A percentile compares a stretch with the other conserved stretches of the same genome.
Conservation (phyloP, 306 rosid species). For the Malus asiatica region DNA sequence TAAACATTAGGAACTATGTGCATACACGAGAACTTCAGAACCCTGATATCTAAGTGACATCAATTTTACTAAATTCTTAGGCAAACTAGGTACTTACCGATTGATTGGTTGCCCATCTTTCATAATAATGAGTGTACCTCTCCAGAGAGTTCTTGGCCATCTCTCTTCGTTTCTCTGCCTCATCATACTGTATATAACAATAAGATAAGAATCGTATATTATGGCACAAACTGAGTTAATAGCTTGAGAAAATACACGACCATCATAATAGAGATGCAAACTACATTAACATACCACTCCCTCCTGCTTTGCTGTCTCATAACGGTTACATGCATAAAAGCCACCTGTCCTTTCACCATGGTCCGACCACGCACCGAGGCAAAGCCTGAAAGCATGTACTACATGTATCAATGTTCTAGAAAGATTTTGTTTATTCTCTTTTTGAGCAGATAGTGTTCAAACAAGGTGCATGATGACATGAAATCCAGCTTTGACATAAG, state of each 20-base stretch:
- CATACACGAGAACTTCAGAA: neutral
- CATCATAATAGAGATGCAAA: neutral
- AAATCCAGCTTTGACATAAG: neutral
- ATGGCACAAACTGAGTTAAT: neutral
- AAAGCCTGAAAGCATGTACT: constrained; percentile 52
- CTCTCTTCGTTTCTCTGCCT: constrained; percentile 80
- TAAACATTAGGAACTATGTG: neutral
- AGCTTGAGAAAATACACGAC: neutral
- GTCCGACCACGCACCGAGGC: constrained; percentile 90
- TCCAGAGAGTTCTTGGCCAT: constrained; percentile 96
- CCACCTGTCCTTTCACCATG: constrained; percentile 97
- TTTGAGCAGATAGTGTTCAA: neutral
- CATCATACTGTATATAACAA: constrained; percentile 27
- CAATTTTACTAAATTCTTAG: neutral
- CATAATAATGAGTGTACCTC: constrained; percentile 93
- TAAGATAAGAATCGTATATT: neutral
- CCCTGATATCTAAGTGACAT: neutral
- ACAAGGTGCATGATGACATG: neutral
- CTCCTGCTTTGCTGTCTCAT: constrained; percentile 87
- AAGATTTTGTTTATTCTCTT: neutral
- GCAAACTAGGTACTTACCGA: constrained; percentile 44
- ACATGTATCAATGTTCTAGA: neutral
- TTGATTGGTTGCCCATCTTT: constrained; percentile 98
- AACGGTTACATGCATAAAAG: constrained; percentile 93
- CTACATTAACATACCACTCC: constrained; percentile 47